phyloP scores from a whole-genome alignment of 345 rosid genomes.

The Pistacia atlantica region DNA sequence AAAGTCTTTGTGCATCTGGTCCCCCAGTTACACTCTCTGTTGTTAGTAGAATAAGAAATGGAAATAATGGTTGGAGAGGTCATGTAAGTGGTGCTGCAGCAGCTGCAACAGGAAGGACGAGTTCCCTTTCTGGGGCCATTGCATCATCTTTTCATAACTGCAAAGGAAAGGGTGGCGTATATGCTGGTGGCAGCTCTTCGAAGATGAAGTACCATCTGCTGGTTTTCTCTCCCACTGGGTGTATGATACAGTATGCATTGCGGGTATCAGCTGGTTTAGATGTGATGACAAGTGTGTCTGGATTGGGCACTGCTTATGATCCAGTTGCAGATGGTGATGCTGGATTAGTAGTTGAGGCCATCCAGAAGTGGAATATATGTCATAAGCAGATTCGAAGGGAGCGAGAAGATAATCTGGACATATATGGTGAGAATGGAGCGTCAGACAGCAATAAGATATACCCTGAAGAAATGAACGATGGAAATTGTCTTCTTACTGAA shows the following conservation, averaged over 20 bases:
- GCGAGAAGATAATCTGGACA: slow-evolving; percentile 68
- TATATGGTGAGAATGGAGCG: slow-evolving; percentile 80
- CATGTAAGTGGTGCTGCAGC: slow-evolving; percentile 77
- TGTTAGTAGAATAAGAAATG: slow-evolving; percentile 80
- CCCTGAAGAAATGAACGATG: slow-evolving; percentile 59
- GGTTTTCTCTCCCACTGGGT: slow-evolving; percentile 83
- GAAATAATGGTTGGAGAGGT: slow-evolving; percentile 79
- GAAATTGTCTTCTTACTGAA: slow-evolving; percentile 38
- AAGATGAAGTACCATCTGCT: slow-evolving; percentile 62
- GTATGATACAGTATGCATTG: slow-evolving; percentile 75
- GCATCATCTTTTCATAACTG: slow-evolving; percentile 75
- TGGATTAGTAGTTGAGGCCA: slow-evolving; percentile 63
- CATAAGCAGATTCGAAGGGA: slow-evolving; percentile 77
- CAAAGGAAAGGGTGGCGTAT: slow-evolving; percentile 43
- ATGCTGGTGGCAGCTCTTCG: slow-evolving; percentile 32
- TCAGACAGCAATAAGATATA: slow-evolving; percentile 66
- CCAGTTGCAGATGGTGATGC: slow-evolving; percentile 63
- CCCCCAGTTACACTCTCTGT: slow-evolving; percentile 74
- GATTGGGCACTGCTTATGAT: slow-evolving; percentile 45
- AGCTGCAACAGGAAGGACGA: slow-evolving; percentile 81
- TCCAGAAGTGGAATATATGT: slow-evolving; percentile 85
- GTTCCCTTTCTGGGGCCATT: slow-evolving; percentile 65
- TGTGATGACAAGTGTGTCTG: slow-evolving; percentile 30
- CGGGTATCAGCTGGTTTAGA: slow-evolving; percentile 44
- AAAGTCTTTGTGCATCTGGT: slow-evolving; percentile 42